Evolutionary conservation across 352 stramenopile species (phyloP).

Genomic region (Pythium vanterpoolii): DNA sequence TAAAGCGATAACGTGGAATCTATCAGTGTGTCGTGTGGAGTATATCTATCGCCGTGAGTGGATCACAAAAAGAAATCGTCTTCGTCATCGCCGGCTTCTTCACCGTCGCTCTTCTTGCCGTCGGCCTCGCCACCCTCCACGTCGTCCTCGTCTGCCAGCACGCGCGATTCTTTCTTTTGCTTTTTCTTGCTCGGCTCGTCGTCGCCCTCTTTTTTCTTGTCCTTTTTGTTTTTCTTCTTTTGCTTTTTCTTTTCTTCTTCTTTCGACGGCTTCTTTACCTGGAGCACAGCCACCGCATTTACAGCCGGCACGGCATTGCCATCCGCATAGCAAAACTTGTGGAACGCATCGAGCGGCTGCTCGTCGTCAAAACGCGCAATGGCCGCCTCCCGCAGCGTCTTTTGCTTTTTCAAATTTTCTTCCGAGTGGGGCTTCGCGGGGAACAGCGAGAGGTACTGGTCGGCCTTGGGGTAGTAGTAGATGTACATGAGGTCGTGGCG

Average conservation of each 20-base stretch:
- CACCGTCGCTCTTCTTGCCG: slow-evolving; percentile 24
- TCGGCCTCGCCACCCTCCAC: slow-evolving; percentile 29
- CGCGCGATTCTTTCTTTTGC: slow-evolving; percentile 28
- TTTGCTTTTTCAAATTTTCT: slow-evolving; percentile 47
- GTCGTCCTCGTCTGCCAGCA: slow-evolving; percentile 56
- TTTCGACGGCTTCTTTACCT: slow-evolving; percentile 66
- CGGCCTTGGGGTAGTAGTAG: slow-evolving; percentile 73
- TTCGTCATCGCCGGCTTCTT: slow-evolving; percentile 41
- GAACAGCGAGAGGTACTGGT: slow-evolving; percentile 73
- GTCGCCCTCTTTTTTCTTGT: slow-evolving; percentile 19
- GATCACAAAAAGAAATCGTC: slow-evolving; percentile 78
- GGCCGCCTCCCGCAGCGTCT: slow-evolving; percentile 39
- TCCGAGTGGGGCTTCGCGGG: slow-evolving; percentile 47
- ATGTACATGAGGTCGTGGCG: slow-evolving; percentile 79
- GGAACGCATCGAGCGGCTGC: slow-evolving; percentile 54
- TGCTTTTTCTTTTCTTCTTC: slow-evolving; percentile 58
- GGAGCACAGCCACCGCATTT: slow-evolving; percentile 36
- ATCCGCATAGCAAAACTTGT: slow-evolving; percentile 75
- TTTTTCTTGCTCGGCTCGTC: slow-evolving; percentile 39
- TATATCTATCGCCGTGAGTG: background rate
- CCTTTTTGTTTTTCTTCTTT: slow-evolving; percentile 58
- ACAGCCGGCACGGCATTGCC: slow-evolving; percentile 16
- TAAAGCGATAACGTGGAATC: background rate
- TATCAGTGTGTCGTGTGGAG: background rate
- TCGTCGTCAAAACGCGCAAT: slow-evolving; percentile 54